Base-by-base conservation (phyloP, 192 early-diverging fungal genomes). In the Podila minutissima region DNA sequence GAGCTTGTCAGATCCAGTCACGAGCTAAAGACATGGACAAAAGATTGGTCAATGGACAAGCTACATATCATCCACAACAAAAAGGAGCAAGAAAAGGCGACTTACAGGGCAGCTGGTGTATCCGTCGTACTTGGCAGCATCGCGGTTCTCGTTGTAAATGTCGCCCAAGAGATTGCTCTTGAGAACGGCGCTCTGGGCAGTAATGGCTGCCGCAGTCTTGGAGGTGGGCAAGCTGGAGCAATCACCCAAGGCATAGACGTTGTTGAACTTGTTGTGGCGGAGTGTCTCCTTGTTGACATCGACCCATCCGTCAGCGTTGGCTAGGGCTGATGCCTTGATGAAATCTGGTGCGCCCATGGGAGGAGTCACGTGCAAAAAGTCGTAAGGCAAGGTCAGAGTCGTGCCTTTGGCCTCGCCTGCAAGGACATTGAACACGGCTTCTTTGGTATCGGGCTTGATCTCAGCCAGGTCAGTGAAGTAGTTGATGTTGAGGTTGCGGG, bases 141-240 rank as follows among this genome's bases (percentile, higher is more conserved):
- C 84, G 53, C 53, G 53, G 11, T 66, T 78, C 4, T 71, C 58
- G 5, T 67, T 58, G 32, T 83, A 72, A 26, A 86, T 86, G 28
- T 88, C 90, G 28, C 85, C 83, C 46, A 94, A 83, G 65, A 96
- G 78, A 83, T 96, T 96, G 66, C 89, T 83, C 82, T 90, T 92
- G 19, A 95, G 74, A 0, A 95, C 91, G 33, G 76, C 87, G n/a
- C 92, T 89, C 84, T 96, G 91, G 46, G 88, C 89, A 24, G 95
- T 90, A 62, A 93, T 94, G n/a, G 95, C 94, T 28, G 95, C 94
- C 12, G 95, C 95, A 7, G 95, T 96, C 87, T 96, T 96, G 67
- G 94, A 95, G 0, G 95, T 96, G 17, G 95, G 95, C n/a, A 93
- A 84, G 17, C 90, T 91, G 32, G 92, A 93, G 71, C 92, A 90